Evolutionary conservation across 805 yeast genomes (phyloP).

Genomic region (Millerozyma acaciae): DNA sequence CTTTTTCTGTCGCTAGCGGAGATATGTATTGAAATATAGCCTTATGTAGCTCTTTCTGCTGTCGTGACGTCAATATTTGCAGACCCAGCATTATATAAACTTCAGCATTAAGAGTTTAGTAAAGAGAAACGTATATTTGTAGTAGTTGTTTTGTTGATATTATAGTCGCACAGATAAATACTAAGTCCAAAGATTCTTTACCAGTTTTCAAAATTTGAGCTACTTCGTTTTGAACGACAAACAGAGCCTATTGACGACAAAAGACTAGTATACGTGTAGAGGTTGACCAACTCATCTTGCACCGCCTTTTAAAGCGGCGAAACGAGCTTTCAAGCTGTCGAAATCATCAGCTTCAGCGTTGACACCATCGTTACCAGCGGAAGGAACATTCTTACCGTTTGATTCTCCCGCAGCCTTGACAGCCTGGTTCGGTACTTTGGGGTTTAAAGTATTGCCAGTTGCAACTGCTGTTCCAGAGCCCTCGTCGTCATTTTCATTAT

Average conservation of each 20-base stretch:
- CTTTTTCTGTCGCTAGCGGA: conserved; percentile 21
- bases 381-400: conserved; percentile 34
- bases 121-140: no score
- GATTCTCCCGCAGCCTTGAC: conserved; percentile 10
- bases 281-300: no score
- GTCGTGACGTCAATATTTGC: conserved; percentile 36
- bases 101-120: no score
- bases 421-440: conserved; percentile 16
- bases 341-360: conserved; percentile 43
- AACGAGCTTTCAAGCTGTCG: conserved; percentile 64
- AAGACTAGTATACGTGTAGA: no score
- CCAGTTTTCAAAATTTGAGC: no score
- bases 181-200: no score
- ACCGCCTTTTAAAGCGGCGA: conserved; percentile 61
- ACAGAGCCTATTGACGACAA: no score
- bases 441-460: background rate
- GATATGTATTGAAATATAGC: conserved; percentile 48
- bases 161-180: no score
- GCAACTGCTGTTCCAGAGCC: background rate
- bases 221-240: no score
- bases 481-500: conserved; percentile 24
- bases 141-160: no score
- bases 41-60: conserved; percentile 43
- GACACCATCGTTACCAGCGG: conserved; percentile 31
- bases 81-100: conserved; percentile 4